Percentiles rank a stretch among this genome's conserved stretches.
Evolutionary conservation across 768 basidiomycete species (phyloP).

Genomic region (Naematelia aurantialba): DNA sequence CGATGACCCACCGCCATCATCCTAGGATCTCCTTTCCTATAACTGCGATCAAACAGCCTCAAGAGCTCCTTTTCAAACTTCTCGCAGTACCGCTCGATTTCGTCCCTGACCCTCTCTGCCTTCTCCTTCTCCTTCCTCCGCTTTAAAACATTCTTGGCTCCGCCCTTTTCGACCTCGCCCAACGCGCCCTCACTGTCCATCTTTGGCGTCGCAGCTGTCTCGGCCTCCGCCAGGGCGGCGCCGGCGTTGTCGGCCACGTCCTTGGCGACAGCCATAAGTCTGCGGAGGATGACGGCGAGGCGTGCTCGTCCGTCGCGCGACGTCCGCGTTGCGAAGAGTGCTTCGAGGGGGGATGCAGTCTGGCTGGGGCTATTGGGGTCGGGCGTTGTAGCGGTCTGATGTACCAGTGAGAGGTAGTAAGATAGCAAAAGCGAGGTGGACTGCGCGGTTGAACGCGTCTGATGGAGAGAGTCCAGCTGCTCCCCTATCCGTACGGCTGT

Average conservation of each 20-base stretch:
- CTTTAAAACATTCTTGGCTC: slow-evolving; percentile 60
- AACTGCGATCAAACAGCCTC: slow-evolving; percentile 88
- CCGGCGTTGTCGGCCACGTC: slow-evolving; percentile 66
- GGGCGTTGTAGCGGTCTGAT: slow-evolving; percentile 25
- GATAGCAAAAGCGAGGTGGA: slow-evolving; percentile 90
- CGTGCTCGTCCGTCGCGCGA: slow-evolving; percentile 82
- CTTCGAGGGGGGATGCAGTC: slow-evolving; percentile 71
- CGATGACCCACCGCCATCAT: slow-evolving; percentile 82
- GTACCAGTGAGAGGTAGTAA: slow-evolving; percentile 85
- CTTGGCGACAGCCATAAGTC: slow-evolving; percentile 80
- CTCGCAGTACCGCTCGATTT: slow-evolving; percentile 94
- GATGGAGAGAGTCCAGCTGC: slow-evolving; percentile 89
- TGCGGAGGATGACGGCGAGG: slow-evolving; percentile 78
- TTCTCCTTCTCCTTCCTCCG: slow-evolving; percentile 67
- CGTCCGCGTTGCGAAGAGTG: slow-evolving; percentile 49
- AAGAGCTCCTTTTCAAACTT: slow-evolving; percentile 99
- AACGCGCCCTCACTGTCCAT: slow-evolving; percentile 7
- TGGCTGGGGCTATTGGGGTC: slow-evolving; percentile 17
- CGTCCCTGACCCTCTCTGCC: slow-evolving; percentile 71
- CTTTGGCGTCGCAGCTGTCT: slow-evolving; percentile 23
- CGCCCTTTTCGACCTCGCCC: slow-evolving; percentile 10
- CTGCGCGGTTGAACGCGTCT: slow-evolving; percentile 85
- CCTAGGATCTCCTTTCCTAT: slow-evolving; percentile 94
- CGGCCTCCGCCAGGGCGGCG: slow-evolving; percentile 31
- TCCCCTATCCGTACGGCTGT: slow-evolving; percentile 95